Evolutionary conservation across 176 grass and related monocot genomes (phyloP).

Genomic region (Zea mays): Zm-B73-REFERENCE-NAM-5.0 NC_050098.1:11221001-11221500

Average conservation of each 20-base stretch:
- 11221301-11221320: constrained; percentile 45
- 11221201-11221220: constrained; percentile 27
- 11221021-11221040: not conserved
- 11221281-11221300: constrained; percentile 60
- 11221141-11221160: constrained; percentile 15
- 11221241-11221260: constrained; percentile 30
- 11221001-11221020: constrained; percentile 35
- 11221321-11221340: constrained; percentile 53
- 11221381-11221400: constrained; percentile 51
- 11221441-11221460: constrained; percentile 34
- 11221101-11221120: constrained; percentile 41
- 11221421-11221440: constrained; percentile 30
- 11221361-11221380: constrained; percentile 68
- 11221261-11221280: constrained; percentile 49
- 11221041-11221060: constrained; percentile 13
- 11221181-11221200: constrained; percentile 18
- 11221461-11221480: constrained; percentile 26
- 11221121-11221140: constrained; percentile 34
- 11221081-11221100: constrained; percentile 22
- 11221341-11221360: constrained; percentile 62
- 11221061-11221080: constrained; percentile 3
- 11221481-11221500: constrained; percentile 39
- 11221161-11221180: constrained; percentile 16
- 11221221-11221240: constrained; percentile 40
- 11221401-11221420: constrained; percentile 44